A percentile compares a stretch with the other conserved stretches of the same genome.
phyloP scores from a whole-genome alignment of 768 basidiomycete species.

The Suillus placidus region DNA sequence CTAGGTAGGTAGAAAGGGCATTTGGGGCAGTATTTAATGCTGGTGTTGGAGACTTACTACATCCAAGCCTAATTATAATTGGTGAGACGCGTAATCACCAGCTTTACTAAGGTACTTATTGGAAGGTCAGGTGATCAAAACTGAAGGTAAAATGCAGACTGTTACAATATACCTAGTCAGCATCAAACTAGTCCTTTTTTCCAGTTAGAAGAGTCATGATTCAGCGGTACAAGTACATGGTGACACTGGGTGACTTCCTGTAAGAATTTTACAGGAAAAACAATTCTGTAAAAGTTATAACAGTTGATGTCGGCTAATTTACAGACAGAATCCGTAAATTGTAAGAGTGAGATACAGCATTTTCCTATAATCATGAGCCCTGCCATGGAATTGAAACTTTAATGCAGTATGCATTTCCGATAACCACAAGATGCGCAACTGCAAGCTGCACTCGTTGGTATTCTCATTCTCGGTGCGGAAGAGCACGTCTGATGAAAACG shows the following conservation, averaged over 20 bases:
- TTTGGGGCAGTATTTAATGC: too few species aligned
- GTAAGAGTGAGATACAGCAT: neutral
- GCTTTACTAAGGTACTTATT: too few species aligned
- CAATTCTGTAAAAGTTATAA: too few species aligned
- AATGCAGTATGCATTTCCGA: neutral
- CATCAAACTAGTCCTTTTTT: too few species aligned
- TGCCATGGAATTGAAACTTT: too few species aligned
- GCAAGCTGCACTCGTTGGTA: neutral
- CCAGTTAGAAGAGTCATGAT: too few species aligned
- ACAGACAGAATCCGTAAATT: neutral
- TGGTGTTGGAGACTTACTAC: too few species aligned
- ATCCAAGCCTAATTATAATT: neutral
- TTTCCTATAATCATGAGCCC: neutral
- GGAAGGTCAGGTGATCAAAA: constrained; percentile 30
- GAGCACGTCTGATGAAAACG: neutral
- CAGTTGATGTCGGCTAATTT: too few species aligned
- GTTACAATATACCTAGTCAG: too few species aligned
- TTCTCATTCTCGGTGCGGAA: neutral
- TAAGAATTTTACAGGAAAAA: neutral
- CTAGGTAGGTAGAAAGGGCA: neutral
- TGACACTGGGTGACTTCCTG: neutral
- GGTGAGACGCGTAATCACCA: neutral
- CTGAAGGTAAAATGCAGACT: too few species aligned
- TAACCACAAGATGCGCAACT: neutral
- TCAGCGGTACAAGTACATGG: too few species aligned